Percentiles rank a stretch among this genome's conserved stretches.
Evolutionary conservation across 2,329 filamentous ascomycete genomes (phyloP).

Genomic region (Talaromyces sp.): DNA sequence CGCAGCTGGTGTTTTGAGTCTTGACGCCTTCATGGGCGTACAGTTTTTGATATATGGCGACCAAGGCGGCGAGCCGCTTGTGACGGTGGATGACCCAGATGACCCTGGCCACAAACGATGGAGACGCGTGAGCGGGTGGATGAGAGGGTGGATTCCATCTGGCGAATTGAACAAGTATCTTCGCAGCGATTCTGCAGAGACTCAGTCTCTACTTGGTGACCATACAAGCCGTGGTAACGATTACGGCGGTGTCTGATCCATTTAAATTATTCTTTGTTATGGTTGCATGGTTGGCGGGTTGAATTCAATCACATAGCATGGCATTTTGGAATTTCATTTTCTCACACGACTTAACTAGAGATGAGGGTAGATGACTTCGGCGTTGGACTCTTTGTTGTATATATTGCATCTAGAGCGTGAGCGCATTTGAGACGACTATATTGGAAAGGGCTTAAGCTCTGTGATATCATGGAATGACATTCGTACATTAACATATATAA

Average conservation of each 20-base stretch:
- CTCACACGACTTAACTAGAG: neutral
- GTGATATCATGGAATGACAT: neutral
- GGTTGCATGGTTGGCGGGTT: slow-evolving; percentile 1
- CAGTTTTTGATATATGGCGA: slow-evolving; percentile 62
- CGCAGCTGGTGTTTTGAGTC: slow-evolving; percentile 60
- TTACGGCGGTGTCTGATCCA: slow-evolving; percentile 11
- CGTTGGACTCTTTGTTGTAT: neutral
- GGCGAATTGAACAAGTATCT: slow-evolving; percentile 30
- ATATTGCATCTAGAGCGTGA: slow-evolving; percentile 3
- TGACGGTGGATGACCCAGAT: slow-evolving; percentile 47
- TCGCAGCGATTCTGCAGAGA: slow-evolving; percentile 25
- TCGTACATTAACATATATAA: neutral
- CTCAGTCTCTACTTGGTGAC: slow-evolving; percentile 6
- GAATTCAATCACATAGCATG: neutral
- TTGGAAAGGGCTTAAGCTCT: neutral
- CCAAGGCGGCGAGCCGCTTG: slow-evolving; percentile 41
- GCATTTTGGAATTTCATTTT: neutral
- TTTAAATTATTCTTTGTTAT: neutral
- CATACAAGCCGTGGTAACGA: neutral
- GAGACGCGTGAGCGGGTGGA: slow-evolving; percentile 61
- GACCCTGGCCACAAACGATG: slow-evolving; percentile 45
- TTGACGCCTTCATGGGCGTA: slow-evolving; percentile 61
- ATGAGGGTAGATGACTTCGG: neutral
- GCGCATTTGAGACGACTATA: neutral
- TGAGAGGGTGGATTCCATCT: slow-evolving; percentile 64